Conservation (phyloP, 345 rosid genomes). For the Melastoma malabathricum region DNA sequence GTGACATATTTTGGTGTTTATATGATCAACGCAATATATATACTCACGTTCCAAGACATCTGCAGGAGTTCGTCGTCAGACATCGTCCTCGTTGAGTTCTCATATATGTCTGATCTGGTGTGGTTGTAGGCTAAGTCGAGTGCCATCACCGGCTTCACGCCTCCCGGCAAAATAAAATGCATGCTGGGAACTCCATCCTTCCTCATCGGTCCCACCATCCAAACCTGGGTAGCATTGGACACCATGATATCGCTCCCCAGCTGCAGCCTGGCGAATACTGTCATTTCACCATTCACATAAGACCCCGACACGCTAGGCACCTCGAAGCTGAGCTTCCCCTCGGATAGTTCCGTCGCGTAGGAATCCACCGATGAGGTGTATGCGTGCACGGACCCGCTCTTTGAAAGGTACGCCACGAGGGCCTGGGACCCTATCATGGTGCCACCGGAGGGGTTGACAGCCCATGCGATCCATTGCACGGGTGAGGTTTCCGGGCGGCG, state of each 20-base stretch:
- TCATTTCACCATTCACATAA: slow-evolving; percentile 8
- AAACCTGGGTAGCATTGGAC: slow-evolving; percentile 28
- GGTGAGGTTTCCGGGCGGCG: slow-evolving; percentile 19
- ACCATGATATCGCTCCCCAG: slow-evolving; percentile 12
- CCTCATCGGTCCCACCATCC: slow-evolving; percentile 45
- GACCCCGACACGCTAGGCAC: slow-evolving; percentile 21
- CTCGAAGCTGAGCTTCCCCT: slow-evolving; percentile 17
- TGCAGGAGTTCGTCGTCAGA: too few relatives aligned
- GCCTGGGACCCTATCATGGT: slow-evolving; percentile 41
- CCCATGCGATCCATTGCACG: slow-evolving; percentile 19
- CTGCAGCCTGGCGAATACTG: slow-evolving; percentile 35
- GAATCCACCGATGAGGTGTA: slow-evolving; percentile 17
- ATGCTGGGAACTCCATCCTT: neutral
- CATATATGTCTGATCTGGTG: too few relatives aligned
- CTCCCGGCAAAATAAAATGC: slow-evolving; percentile 7
- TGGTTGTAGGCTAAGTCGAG: too few relatives aligned
- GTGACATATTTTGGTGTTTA: too few relatives aligned
- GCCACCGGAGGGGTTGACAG: slow-evolving; percentile 33
- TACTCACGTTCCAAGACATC: too few relatives aligned
- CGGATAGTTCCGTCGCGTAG: neutral
- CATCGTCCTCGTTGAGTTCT: too few relatives aligned
- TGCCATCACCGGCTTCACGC: too few relatives aligned
- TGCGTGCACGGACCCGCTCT: slow-evolving; percentile 7
- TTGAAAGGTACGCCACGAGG: slow-evolving; percentile 35
- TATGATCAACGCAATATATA: too few relatives aligned